These are phyloP conservation scores for Beauveria bassiana DNA, from an alignment of 2,329 filamentous ascomycete genomes.

Conservation along the genomic window DNA sequence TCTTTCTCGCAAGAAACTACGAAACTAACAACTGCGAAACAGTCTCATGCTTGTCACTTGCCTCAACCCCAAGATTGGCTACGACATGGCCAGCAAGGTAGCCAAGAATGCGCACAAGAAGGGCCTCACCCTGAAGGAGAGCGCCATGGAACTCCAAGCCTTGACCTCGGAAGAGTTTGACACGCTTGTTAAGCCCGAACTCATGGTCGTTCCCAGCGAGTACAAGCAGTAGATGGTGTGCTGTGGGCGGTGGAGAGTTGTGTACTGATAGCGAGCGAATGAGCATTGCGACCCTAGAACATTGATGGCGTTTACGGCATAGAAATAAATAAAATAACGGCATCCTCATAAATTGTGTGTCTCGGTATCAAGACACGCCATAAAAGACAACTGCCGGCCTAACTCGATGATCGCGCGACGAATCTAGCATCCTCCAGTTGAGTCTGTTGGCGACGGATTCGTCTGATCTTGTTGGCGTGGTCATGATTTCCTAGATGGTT, in stretches of 20 bases:
- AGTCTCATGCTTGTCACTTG: slow-evolving; percentile 98
- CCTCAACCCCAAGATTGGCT: slow-evolving; percentile 94
- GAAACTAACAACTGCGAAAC: slow-evolving; percentile 15
- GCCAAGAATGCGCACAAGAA: slow-evolving; percentile 99
- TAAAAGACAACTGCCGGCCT: too few relatives aligned
- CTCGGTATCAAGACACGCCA: too few relatives aligned
- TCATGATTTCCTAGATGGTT: too few relatives aligned
- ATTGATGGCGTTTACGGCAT: neutral
- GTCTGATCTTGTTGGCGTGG: too few relatives aligned
- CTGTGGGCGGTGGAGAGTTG: neutral
- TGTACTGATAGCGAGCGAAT: neutral
- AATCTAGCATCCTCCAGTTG: too few relatives aligned
- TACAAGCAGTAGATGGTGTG: slow-evolving; percentile 39
- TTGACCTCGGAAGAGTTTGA: slow-evolving; percentile 87
- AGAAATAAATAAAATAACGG: neutral
- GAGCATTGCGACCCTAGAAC: neutral
- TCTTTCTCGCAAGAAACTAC: neutral
- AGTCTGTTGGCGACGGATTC: too few relatives aligned
- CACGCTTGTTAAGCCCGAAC: slow-evolving; percentile 78
- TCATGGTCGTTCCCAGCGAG: slow-evolving; percentile 81
- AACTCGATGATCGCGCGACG: too few relatives aligned
- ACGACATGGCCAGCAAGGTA: slow-evolving; percentile 95
- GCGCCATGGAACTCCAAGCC: slow-evolving; percentile 86
- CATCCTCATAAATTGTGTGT: neutral
- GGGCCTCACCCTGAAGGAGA: slow-evolving; percentile 86